Base-by-base conservation (phyloP, 2,329 filamentous ascomycete genomes). In the Cladosporium sp. region DNA sequence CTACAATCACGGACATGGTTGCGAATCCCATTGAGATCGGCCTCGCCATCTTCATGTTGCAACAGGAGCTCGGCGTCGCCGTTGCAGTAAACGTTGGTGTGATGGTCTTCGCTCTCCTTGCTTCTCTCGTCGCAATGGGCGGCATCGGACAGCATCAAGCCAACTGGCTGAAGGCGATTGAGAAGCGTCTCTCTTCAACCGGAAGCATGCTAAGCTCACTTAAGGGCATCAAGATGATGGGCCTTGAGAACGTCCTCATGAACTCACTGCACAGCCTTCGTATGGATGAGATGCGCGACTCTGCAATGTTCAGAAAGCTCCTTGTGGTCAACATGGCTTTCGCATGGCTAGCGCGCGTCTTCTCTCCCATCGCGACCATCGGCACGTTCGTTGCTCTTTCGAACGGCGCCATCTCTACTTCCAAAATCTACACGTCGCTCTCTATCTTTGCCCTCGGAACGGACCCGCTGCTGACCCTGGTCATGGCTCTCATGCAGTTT, bases 161-260 rank as follows among this genome's bases (percentile, higher is more conserved):
- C 16, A 57, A 62, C 1, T 77, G 74, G 74, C 70, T 74, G 33
- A 69, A 72, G 44, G 68, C 64, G 22, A 72, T 77, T 10, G 69
- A 77, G 58, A 64, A 68, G 37, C 70, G 74, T 4, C 68, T 77
- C 4, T 65, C 68, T 4, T 63, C 70, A 3, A 77, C 74, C 0
- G 63, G 68, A 1, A 63, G 63, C 3, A 68, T 74, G 62, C 66
- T 77, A 0, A 65, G 65, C n/a, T 68, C 72, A 2, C 74, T 77
- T 65, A 74, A 74, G 55, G 68, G 71, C 22, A 66, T 77, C 18
- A 77, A 76, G 58, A 75, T 76, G 67, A 66, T 70, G 10, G 72
- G 72, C 0, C 35, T 53, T 3, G 44, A 46, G 28, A 46, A 46
- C 8, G 50, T 53, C 2, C 50, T 53, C 28, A 19, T 46, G 16